Conservation (phyloP, 495 filamentous ascomycete species). For the Tuber magnatum region DNA sequence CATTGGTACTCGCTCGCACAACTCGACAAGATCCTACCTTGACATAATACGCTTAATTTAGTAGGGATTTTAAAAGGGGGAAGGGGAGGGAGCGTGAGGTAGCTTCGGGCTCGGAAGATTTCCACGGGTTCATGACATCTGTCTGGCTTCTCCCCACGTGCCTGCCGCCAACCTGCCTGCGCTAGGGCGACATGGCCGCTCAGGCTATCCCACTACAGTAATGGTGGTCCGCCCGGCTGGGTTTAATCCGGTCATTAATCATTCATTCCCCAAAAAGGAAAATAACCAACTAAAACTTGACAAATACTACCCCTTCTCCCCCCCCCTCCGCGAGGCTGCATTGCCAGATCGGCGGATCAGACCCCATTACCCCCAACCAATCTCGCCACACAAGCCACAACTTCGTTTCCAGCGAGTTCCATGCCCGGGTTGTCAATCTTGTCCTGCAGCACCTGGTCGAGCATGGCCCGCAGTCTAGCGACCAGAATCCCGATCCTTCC, state of each 20-base stretch:
- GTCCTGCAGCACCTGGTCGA: slow-evolving; percentile 70
- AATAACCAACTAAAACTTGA: neutral
- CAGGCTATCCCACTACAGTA: neutral
- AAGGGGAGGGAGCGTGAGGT: neutral
- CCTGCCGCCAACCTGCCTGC: neutral
- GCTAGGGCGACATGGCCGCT: neutral
- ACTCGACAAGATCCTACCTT: neutral
- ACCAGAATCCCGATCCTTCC: slow-evolving; percentile 89
- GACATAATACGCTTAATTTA: neutral
- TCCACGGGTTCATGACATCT: neutral
- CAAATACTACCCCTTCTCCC: neutral
- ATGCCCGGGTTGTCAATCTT: slow-evolving; percentile 69
- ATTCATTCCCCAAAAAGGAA: neutral
- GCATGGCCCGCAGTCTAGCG: slow-evolving; percentile 69
- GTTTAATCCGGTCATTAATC: neutral
- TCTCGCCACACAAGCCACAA: slow-evolving; percentile 67
- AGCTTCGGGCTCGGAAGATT: neutral
- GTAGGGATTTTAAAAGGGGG: neutral
- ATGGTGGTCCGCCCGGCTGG: neutral
- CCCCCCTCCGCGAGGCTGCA: neutral
- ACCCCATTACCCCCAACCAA: slow-evolving; percentile 83
- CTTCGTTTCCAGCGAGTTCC: slow-evolving; percentile 54
- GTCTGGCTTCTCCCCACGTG: neutral
- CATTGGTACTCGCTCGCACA: neutral
- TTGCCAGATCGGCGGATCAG: slow-evolving; percentile 44